Evolutionary conservation across 2,329 filamentous ascomycete species (phyloP).

Genomic region (Cytospora mali): DNA sequence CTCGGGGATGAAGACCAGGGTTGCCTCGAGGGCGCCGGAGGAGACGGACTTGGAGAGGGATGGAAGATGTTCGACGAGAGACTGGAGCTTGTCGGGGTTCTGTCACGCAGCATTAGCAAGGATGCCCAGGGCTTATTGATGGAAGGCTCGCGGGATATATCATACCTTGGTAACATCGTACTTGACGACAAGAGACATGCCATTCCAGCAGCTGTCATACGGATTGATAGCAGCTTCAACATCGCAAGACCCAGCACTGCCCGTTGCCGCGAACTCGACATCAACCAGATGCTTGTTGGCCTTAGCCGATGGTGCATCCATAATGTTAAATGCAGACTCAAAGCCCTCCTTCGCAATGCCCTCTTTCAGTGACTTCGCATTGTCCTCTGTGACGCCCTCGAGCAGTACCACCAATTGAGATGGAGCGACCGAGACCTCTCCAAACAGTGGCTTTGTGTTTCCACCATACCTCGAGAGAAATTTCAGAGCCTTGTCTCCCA

Average conservation of each 20-base stretch:
- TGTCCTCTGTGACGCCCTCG: slow-evolving; percentile 55
- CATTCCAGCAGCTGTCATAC: slow-evolving; percentile 48
- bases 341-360: slow-evolving; percentile 41
- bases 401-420: slow-evolving; percentile 62
- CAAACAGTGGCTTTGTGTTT: slow-evolving; percentile 54
- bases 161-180: slow-evolving; percentile 50
- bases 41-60: slow-evolving; percentile 50
- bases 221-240: slow-evolving; percentile 46
- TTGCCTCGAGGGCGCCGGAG: slow-evolving; percentile 57
- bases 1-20: slow-evolving; percentile 57
- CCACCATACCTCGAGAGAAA: slow-evolving; percentile 65
- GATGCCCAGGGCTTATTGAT: not conserved
- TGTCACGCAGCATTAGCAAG: slow-evolving; percentile 35
- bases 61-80: slow-evolving; percentile 48
- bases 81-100: slow-evolving; percentile 46
- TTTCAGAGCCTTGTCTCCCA: slow-evolving; percentile 53
- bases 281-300: slow-evolving; percentile 48
- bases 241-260: slow-evolving; percentile 43
- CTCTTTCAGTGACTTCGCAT: slow-evolving; percentile 46
- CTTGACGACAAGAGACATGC: slow-evolving; percentile 45
- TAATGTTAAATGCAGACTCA: slow-evolving; percentile 53
- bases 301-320: slow-evolving; percentile 46
- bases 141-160: not conserved
- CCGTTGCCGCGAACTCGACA: slow-evolving; percentile 45
- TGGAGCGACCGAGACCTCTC: slow-evolving; percentile 40